Conservation (phyloP, 768 basidiomycete species). For the Pulveroboletus sp. region DNA sequence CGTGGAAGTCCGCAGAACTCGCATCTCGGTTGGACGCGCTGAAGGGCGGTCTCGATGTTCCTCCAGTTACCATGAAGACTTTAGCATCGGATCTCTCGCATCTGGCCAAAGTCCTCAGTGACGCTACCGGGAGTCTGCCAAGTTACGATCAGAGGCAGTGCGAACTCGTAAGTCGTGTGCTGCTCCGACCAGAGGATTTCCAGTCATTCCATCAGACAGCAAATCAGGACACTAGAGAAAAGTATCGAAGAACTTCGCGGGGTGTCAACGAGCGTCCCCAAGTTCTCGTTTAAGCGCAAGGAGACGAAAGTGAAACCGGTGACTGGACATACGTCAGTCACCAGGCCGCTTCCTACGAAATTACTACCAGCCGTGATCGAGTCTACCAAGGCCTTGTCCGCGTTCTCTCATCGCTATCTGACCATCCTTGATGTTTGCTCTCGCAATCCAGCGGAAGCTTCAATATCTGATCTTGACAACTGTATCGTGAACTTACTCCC, state of each 20-base stretch:
- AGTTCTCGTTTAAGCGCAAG: constrained; percentile 65
- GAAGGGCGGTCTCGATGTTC: constrained; percentile 26
- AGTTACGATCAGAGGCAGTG: constrained; percentile 71
- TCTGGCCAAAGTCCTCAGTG: constrained; percentile 56
- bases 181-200: neutral
- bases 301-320: constrained; percentile 18
- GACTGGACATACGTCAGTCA: constrained; percentile 1
- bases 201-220: constrained; percentile 38
- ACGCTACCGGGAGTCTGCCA: constrained; percentile 61
- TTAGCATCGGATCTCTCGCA: constrained; percentile 50
- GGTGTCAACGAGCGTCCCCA: constrained; percentile 45
- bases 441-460: constrained; percentile 45
- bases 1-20: constrained; percentile 38
- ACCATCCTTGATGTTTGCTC: constrained; percentile 30
- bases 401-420: constrained; percentile 44
- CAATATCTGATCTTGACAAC: constrained; percentile 57
- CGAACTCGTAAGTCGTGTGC: constrained; percentile 49
- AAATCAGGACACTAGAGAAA: constrained; percentile 59
- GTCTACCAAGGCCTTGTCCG: constrained; percentile 39
- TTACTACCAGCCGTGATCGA: constrained; percentile 12
- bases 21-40: constrained; percentile 41
- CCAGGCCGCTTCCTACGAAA: neutral
- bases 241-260: constrained; percentile 48
- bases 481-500: constrained; percentile 70
- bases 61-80: constrained; percentile 37